A percentile compares a stretch with the other conserved stretches of the same genome.
These are phyloP conservation scores for Sphagnum fallax DNA, from an alignment of 228 moss, liverwort and hornwort species.

Conservation along the genomic window DNA sequence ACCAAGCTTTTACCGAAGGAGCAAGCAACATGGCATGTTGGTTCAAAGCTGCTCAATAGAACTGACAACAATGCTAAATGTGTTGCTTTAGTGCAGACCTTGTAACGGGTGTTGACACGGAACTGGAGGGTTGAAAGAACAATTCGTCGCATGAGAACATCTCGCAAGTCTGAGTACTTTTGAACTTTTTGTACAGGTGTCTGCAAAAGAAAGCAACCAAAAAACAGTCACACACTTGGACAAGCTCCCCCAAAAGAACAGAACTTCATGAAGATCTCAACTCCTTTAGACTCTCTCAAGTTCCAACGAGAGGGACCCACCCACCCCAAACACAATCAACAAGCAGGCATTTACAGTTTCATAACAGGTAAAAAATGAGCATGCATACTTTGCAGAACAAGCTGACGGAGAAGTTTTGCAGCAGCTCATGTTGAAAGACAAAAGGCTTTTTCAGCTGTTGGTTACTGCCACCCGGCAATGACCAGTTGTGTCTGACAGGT, in stretches of 20 bases:
- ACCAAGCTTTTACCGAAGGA: too few relatives aligned
- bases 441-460: slow-evolving; percentile 56
- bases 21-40: too few relatives aligned
- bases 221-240: not conserved
- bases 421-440: slow-evolving; percentile 98
- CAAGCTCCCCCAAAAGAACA: not conserved
- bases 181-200: slow-evolving; percentile 92
- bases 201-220: slow-evolving; percentile 33
- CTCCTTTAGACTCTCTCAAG: not conserved
- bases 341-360: too few relatives aligned
- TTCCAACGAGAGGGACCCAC: too few relatives aligned
- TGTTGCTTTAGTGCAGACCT: slow-evolving; percentile 34
- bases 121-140: slow-evolving; percentile 95
- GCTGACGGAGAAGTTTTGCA: slow-evolving; percentile 98
- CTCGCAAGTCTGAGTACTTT: slow-evolving; percentile 78
- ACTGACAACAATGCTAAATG: too few relatives aligned
- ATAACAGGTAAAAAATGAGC: not conserved
- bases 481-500: slow-evolving; percentile 84
- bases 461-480: slow-evolving; percentile 61
- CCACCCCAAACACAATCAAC: too few relatives aligned
- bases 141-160: slow-evolving; percentile 93
- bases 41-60: too few relatives aligned
- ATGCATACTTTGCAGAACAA: slow-evolving; percentile 87
- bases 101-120: slow-evolving; percentile 95
- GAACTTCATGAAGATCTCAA: not conserved